phyloP scores from a whole-genome alignment of 495 filamentous ascomycete species.

The Aeminium ludgeri region DNA sequence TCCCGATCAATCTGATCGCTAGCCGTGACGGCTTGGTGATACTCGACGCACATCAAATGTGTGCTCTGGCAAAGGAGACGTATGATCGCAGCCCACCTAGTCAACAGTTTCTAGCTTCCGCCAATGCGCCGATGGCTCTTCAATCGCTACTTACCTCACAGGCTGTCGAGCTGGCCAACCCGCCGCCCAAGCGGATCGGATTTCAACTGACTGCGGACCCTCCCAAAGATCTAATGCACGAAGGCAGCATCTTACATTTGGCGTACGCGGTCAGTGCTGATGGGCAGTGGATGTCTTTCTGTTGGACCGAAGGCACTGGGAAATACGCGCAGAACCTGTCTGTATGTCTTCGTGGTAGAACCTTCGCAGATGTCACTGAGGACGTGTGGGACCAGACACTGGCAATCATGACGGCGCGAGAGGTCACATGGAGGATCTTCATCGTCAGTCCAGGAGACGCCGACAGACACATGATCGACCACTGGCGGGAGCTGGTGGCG shows the following conservation, averaged over 20 bases:
- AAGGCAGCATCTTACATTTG: constrained; percentile 71
- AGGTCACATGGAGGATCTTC: constrained; percentile 65
- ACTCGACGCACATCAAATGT: constrained; percentile 48
- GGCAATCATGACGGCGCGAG: constrained; percentile 52
- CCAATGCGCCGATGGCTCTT: constrained; percentile 27
- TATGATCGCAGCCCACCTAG: constrained; percentile 66
- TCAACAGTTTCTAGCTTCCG: constrained; percentile 16
- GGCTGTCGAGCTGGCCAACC: constrained; percentile 58
- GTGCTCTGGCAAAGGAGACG: constrained; percentile 60
- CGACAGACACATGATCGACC: constrained; percentile 1
- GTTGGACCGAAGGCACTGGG: constrained; percentile 83
- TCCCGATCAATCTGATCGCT: constrained; percentile 55
- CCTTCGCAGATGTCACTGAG: constrained; percentile 44
- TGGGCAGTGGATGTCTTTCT: constrained; percentile 70
- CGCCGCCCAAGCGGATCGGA: constrained; percentile 52
- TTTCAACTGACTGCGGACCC: constrained; percentile 59
- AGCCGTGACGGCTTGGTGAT: constrained; percentile 48
- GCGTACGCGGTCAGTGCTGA: constrained; percentile 70
- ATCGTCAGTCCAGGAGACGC: constrained; percentile 30
- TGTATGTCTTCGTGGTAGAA: constrained; percentile 41
- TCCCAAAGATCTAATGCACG: constrained; percentile 57
- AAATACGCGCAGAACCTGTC: constrained; percentile 59
- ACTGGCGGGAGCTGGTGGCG: constrained; percentile 8
- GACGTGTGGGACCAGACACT: constrained; percentile 80
- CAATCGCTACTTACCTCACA: constrained; percentile 36